These are phyloP conservation scores for Suillus hirtellus DNA, from an alignment of 768 basidiomycete species.

Conservation along the genomic window DNA sequence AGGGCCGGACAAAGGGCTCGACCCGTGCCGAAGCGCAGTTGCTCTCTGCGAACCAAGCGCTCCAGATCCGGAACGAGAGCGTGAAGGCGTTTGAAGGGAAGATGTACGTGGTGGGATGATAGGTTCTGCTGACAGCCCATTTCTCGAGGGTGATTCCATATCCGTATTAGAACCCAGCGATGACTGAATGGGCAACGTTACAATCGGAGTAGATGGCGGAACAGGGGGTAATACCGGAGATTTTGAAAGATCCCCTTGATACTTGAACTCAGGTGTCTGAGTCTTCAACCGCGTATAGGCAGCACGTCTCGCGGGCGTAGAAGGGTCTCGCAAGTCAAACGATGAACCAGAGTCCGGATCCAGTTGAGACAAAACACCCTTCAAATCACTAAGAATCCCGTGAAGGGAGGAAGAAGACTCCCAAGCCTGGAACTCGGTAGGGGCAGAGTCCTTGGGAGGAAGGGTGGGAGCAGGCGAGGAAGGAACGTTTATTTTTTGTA, in stretches of 20 bases:
- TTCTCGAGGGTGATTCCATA: conserved; percentile 50
- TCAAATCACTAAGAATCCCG: conserved; percentile 72
- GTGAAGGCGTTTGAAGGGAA: conserved; percentile 32
- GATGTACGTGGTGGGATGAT: conserved; percentile 32
- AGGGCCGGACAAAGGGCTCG: conserved; percentile 47
- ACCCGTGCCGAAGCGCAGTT: conserved; percentile 37
- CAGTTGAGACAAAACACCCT: conserved; percentile 67
- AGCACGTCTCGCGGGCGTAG: conserved; percentile 51
- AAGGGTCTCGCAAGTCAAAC: conserved; percentile 68
- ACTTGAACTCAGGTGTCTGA: conserved; percentile 13
- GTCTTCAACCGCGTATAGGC: conserved; percentile 38
- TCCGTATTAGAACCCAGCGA: conserved; percentile 21
- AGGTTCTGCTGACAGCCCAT: conserved; percentile 41
- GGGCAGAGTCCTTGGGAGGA: conserved; percentile 30
- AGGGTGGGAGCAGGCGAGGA: conserved; percentile 40
- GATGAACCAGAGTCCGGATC: conserved; percentile 53
- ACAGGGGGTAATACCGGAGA: conserved; percentile 22
- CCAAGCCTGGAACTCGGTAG: conserved; percentile 37
- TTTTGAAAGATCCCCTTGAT: conserved; percentile 15
- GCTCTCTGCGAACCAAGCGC: conserved; percentile 33
- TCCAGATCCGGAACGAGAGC: conserved; percentile 33
- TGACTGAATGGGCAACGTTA: conserved; percentile 26
- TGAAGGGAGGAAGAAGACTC: conserved; percentile 46
- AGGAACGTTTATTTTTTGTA: conserved; percentile 44
- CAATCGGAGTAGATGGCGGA: conserved; percentile 21